Evolutionary conservation across 495 filamentous ascomycete genomes (phyloP).

Genomic region (Opeltia flavorubescens): DNA sequence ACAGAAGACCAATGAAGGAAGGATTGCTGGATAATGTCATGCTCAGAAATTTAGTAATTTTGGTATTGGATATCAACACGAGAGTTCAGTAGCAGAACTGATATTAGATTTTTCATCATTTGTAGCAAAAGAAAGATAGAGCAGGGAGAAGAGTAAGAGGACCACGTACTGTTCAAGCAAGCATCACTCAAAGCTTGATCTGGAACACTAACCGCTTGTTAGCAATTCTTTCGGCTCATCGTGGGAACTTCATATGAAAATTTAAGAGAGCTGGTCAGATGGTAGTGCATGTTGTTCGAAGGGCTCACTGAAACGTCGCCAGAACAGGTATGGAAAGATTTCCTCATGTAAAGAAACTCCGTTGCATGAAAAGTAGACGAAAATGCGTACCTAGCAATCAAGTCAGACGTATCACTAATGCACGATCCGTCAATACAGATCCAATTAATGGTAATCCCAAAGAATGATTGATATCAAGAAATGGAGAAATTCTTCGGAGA

Average conservation of each 20-base stretch:
- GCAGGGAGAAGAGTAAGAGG: slow-evolving; percentile 3
- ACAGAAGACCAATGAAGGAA: no score
- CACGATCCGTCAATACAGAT: no score
- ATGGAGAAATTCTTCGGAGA: no score
- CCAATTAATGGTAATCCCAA: no score
- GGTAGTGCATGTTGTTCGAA: slow-evolving; percentile 99
- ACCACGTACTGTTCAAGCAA: slow-evolving; percentile 5
- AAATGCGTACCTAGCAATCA: background rate
- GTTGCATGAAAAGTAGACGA: no score
- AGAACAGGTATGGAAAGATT: slow-evolving; percentile 33
- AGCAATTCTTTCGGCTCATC: background rate
- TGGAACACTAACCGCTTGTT: background rate
- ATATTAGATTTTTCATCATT: slow-evolving; percentile 67
- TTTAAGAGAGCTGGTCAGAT: slow-evolving; percentile 55
- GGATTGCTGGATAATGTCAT: no score
- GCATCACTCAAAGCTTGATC: background rate
- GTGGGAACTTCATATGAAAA: slow-evolving; percentile 1
- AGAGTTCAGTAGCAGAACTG: slow-evolving; percentile 93
- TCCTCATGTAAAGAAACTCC: slow-evolving; percentile 2
- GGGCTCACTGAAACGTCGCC: slow-evolving; percentile 78
- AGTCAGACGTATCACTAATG: no score
- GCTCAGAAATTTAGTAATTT: slow-evolving; percentile 59
- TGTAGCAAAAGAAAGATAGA: slow-evolving; percentile 17
- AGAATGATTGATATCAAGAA: no score
- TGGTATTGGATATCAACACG: slow-evolving; percentile 62